These are phyloP conservation scores for Salvia splendens DNA, from an alignment of 257 asterid genomes.

Conservation along the genomic window DNA sequence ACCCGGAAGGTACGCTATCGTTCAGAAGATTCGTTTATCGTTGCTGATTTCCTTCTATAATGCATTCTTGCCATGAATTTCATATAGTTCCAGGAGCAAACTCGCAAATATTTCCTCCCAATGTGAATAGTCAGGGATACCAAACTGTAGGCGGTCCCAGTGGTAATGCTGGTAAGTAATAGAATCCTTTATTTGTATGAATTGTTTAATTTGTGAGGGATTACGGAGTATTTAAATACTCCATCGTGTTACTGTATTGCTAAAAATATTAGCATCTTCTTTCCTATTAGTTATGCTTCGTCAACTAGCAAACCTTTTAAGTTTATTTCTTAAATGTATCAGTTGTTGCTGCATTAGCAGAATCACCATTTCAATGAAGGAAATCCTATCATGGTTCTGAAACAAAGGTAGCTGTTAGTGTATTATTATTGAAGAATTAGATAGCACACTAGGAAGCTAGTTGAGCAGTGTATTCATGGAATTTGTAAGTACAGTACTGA, in stretches of 20 bases:
- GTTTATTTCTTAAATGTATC: too few species aligned
- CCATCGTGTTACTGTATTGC: constrained; percentile 23
- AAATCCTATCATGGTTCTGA: neutral
- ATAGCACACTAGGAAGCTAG: too few species aligned
- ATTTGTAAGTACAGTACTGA: too few species aligned
- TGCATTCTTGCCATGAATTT: constrained; percentile 8
- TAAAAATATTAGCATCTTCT: neutral
- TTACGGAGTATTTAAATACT: too few species aligned
- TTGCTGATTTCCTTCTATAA: constrained; percentile 2
- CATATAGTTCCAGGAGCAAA: constrained; percentile 74
- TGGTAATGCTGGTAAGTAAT: constrained; percentile 42
- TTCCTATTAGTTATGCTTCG: neutral
- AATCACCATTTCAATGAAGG: constrained; percentile 6
- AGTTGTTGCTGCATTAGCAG: constrained; percentile 6
- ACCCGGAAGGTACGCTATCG: constrained; percentile 51
- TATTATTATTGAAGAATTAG: too few species aligned
- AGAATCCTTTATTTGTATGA: constrained; percentile 13
- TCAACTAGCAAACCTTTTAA: neutral
- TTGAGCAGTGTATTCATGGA: too few species aligned
- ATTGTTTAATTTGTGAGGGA: neutral
- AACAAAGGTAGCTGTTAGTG: too few species aligned
- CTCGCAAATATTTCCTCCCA: constrained; percentile 82
- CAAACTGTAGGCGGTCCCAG: constrained; percentile 57
- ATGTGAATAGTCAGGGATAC: constrained; percentile 67
- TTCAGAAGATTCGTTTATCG: constrained; percentile 1